Base-by-base conservation (phyloP, 2,329 filamentous ascomycete species). In the Thermomyces lanuginosus region DNA sequence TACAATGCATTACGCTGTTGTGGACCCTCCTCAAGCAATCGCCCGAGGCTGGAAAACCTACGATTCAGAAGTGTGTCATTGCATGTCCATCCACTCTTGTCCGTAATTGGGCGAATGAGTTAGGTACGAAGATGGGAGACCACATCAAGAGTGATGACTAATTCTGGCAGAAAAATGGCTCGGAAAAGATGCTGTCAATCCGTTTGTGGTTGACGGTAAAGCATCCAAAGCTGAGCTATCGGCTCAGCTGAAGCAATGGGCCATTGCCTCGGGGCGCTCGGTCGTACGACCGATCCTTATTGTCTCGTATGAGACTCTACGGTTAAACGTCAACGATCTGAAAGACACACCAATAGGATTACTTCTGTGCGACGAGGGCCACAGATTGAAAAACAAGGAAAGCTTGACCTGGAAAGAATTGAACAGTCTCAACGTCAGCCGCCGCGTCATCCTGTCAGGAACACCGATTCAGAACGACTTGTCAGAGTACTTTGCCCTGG, bases 391-490 rank as follows among this genome's bases (percentile, higher is more conserved):
- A 53, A 98, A 98, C 42, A 83, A 81, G 31, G 89, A 98, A 48
- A 92, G 80, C 43, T 81, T 91, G 52, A 95, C 89, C 0, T 98
- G 93, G 48, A 84, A 69, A 14, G 84, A 89, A 1, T 61, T 98
- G 26, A 93, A 92, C 44, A 77, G 70, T 34, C 63, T 98, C 9
- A 91, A 93, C 43, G 89, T 98, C 15, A 77, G 77, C 21, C 72
- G 84, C 31, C 73, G 89, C 14, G 86, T 98, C 22, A 98, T 98
- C 39, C 63, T 98, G 9, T 95, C 89, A 0, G 89, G 89, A 33
- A 98, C 89, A 1, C 89, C 89, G 0, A 98, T 98, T 32, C 89
- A 98, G 45, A 98, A 98, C 43, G 89, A 98, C 48, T 58, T 98
- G n/a, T 91, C 86, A 0, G 89, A 98, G 48, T 98, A 98, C 52